phyloP scores from a whole-genome alignment of 441 rosid genomes.

The Jatropha multifida region DNA sequence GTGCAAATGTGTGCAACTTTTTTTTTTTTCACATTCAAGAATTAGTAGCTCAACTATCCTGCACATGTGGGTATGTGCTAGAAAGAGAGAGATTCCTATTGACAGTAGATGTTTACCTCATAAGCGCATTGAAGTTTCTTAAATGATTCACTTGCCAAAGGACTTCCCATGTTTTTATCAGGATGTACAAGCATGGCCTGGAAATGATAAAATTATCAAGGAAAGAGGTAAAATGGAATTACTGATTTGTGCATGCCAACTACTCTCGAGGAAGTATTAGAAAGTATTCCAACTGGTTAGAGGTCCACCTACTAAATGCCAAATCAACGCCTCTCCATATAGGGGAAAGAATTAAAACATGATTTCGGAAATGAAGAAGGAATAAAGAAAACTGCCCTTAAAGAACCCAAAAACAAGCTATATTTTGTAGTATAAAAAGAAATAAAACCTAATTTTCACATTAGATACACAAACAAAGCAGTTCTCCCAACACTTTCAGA shows the following conservation, averaged over 20 bases:
- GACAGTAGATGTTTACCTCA: conserved; percentile 57
- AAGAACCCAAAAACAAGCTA: neutral
- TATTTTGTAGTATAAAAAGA: neutral
- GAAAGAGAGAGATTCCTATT: neutral
- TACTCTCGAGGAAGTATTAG: neutral
- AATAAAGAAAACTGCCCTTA: neutral
- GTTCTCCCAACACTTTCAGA: neutral
- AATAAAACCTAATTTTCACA: neutral
- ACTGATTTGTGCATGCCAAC: neutral
- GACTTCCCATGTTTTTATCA: conserved; percentile 96
- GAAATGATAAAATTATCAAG: conserved; percentile 26
- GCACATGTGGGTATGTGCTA: neutral
- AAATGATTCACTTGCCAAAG: conserved; percentile 94
- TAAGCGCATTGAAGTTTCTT: conserved; percentile 97
- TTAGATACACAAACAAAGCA: neutral
- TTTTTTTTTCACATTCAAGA: neutral
- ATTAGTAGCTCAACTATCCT: conserved; percentile 10
- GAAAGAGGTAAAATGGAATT: neutral
- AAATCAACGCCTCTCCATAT: neutral
- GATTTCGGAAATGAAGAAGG: neutral
- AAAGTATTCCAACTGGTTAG: neutral
- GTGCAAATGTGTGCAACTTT: no score
- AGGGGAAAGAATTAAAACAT: neutral
- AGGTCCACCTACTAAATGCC: neutral
- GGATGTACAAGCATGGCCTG: conserved; percentile 99